Conservation (phyloP, 2,329 filamentous ascomycete species). For the Fusarium concolor region DNA sequence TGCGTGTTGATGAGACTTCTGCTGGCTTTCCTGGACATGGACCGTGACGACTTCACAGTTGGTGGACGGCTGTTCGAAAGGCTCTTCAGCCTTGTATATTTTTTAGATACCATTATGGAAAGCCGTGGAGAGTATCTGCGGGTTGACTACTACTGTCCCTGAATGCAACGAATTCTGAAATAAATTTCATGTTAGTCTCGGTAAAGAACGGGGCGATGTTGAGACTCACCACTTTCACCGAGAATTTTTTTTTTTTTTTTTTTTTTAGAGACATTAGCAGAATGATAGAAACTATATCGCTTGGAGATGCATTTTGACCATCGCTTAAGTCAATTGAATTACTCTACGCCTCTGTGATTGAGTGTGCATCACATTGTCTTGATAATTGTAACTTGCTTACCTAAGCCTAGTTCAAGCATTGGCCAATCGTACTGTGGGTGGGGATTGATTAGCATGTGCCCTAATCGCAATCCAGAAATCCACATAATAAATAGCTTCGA, state of each 20-base stretch:
- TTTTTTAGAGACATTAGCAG: neutral
- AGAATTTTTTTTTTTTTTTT: neutral
- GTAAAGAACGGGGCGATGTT: constrained; percentile 1
- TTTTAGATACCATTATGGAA: constrained; percentile 58
- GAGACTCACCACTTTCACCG: constrained; percentile 8
- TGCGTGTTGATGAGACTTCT: constrained; percentile 73
- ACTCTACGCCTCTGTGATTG: neutral
- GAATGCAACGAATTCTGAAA: constrained; percentile 13
- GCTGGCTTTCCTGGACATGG: constrained; percentile 74
- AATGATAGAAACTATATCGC: neutral
- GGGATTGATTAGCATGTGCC: constrained; percentile 6
- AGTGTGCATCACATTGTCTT: neutral
- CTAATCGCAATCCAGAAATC: constrained; percentile 31
- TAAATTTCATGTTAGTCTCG: constrained; percentile 30
- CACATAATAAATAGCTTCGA: constrained; percentile 7
- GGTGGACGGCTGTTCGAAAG: constrained; percentile 66
- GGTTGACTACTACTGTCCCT: constrained; percentile 2
- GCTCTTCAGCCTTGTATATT: constrained; percentile 59
- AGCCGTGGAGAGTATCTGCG: neutral
- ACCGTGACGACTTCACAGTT: constrained; percentile 61
- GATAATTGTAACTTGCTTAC: constrained; percentile 6
- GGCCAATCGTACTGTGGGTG: constrained; percentile 4
- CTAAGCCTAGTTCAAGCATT: neutral
- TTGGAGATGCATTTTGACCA: neutral
- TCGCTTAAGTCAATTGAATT: neutral